phyloP scores from a whole-genome alignment of 164 flowering plant species.

The Taxillus chinensis region DNA sequence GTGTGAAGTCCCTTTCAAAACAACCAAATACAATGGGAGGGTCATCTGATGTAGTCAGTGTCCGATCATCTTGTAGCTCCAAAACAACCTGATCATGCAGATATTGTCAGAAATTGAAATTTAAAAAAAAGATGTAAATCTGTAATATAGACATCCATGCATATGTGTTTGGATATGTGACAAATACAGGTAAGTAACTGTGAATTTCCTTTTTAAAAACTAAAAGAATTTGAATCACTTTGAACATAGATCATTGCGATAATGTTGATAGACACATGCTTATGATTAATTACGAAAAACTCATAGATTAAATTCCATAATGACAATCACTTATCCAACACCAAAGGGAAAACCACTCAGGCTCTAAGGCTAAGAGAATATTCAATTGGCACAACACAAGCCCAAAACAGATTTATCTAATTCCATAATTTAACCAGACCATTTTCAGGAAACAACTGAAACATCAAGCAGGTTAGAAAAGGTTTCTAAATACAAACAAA shows the following conservation, averaged over 20 bases:
- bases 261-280: not conserved
- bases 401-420: no score
- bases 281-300: not conserved
- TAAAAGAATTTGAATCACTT: not conserved
- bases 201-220: not conserved
- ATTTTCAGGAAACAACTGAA: no score
- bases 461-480: no score
- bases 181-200: not conserved
- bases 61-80: constrained; percentile 76
- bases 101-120: not conserved
- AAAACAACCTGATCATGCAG: constrained; percentile 50
- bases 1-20: constrained; percentile 46
- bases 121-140: not conserved
- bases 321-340: no score
- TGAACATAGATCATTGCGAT: not conserved
- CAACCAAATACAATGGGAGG: constrained; percentile 75
- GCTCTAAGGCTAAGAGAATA: no score
- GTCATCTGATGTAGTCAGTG: constrained; percentile 77
- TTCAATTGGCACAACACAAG: no score
- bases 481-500: no score
- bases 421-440: no score
- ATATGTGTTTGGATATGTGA: not conserved
- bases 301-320: no score
- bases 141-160: not conserved
- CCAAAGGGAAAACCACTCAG: no score